These are phyloP conservation scores for Entamoeba histolytica DNA, from an alignment of 208 protist species.

Conservation along the genomic window DNA sequence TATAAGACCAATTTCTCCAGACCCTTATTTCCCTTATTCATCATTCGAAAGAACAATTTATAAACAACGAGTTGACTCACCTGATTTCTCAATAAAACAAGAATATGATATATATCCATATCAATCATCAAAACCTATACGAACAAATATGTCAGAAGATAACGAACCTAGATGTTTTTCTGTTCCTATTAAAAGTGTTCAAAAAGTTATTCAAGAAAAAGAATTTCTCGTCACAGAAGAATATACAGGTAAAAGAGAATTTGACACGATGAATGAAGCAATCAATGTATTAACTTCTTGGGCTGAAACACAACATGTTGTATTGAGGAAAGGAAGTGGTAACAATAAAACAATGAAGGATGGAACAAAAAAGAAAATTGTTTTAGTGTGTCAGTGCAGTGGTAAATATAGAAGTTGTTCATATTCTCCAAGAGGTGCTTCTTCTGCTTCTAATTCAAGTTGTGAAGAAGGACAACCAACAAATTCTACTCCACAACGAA, in stretches of 20 bases:
- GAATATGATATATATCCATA: not conserved
- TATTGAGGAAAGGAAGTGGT: not conserved
- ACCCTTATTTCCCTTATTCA: too few species aligned
- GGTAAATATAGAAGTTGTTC: not conserved
- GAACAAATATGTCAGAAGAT: not conserved
- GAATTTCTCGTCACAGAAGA: not conserved
- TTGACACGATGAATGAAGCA: not conserved
- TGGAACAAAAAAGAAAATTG: not conserved
- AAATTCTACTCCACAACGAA: not conserved
- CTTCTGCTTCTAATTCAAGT: not conserved
- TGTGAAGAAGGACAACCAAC: not conserved
- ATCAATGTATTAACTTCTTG: not conserved
- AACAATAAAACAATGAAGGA: not conserved
- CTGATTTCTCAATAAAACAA: not conserved
- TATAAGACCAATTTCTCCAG: not conserved
- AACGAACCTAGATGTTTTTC: not conserved
- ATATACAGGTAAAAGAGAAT: not conserved
- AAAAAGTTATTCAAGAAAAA: not conserved
- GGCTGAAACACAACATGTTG: not conserved
- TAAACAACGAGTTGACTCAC: not conserved
- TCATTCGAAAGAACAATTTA: not conserved
- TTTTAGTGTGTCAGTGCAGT: not conserved
- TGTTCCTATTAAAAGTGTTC: not conserved
- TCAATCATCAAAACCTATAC: not conserved
- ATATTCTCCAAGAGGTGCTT: not conserved